phyloP scores from a whole-genome alignment of 2,329 filamentous ascomycete genomes.

The Mollisia scopiformis region DNA sequence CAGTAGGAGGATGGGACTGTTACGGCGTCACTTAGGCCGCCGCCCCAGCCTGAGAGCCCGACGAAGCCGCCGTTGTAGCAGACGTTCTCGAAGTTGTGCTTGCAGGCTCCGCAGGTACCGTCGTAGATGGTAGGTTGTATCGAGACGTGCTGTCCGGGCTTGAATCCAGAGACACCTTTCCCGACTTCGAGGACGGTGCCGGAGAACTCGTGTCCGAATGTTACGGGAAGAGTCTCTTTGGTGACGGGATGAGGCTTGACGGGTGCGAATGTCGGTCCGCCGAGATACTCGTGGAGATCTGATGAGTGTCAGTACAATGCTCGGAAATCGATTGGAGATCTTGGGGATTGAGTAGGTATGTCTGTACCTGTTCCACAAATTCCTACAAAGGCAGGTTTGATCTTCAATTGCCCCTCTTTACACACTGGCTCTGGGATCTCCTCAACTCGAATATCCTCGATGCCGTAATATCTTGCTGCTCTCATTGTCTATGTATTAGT shows the following conservation, averaged over 20 bases:
- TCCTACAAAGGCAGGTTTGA: constrained; percentile 51
- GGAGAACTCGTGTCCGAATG: constrained; percentile 67
- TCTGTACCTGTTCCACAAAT: constrained; percentile 50
- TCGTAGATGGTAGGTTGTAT: constrained; percentile 64
- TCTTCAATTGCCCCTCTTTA: constrained; percentile 52
- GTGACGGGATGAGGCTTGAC: constrained; percentile 59
- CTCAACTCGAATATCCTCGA: constrained; percentile 57
- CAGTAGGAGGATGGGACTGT: constrained; percentile 53
- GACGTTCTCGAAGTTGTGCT: constrained; percentile 55
- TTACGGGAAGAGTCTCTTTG: constrained; percentile 58
- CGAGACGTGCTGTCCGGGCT: constrained; percentile 58
- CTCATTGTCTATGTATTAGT: constrained; percentile 43
- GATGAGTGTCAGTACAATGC: constrained; percentile 12
- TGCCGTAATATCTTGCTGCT: constrained; percentile 57
- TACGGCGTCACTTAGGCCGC: constrained; percentile 58
- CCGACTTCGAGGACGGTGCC: constrained; percentile 64
- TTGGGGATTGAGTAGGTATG: neutral
- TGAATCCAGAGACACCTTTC: constrained; percentile 47
- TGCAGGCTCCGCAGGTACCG: constrained; percentile 57
- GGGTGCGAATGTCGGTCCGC: constrained; percentile 51
- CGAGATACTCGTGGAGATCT: constrained; percentile 56
- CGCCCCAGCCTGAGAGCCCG: constrained; percentile 48
- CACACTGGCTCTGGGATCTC: constrained; percentile 50
- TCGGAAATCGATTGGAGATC: neutral
- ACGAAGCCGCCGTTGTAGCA: constrained; percentile 60